Percentiles rank a stretch among this genome's conserved stretches.
These are phyloP conservation scores for Dactylellina cionopaga DNA, from an alignment of 2,329 filamentous ascomycete species.

Conservation along the genomic window DNA sequence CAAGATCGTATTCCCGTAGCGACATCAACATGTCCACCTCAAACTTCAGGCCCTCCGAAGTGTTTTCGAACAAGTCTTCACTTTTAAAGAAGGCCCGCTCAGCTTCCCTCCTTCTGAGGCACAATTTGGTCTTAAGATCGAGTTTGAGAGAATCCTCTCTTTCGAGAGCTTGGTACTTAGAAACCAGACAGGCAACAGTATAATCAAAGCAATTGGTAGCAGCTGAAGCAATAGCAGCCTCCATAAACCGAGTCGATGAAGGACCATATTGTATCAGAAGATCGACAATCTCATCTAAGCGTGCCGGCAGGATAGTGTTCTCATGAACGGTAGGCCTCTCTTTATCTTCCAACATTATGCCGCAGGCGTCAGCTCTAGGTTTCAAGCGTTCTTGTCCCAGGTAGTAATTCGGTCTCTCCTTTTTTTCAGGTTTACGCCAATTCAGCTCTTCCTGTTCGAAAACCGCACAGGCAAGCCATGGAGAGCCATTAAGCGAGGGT, in stretches of 20 bases:
- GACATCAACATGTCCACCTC: constrained; percentile 11
- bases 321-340: background rate
- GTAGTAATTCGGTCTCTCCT: too few relatives aligned
- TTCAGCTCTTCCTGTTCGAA: constrained; percentile 12
- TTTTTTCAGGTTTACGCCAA: too few relatives aligned
- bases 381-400: too few relatives aligned
- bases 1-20: constrained; percentile 10
- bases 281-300: constrained; percentile 4
- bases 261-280: constrained; percentile 10
- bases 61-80: background rate
- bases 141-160: background rate
- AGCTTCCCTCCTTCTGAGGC: constrained; percentile 6
- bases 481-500: constrained; percentile 63
- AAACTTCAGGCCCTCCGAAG: constrained; percentile 5
- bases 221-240: constrained; percentile 1
- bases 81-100: constrained; percentile 1
- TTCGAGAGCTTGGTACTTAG: background rate
- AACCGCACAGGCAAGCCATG: constrained; percentile 63
- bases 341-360: constrained; percentile 3
- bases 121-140: background rate
- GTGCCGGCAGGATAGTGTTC: background rate
- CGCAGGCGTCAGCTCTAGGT: background rate
- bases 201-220: constrained; percentile 18
- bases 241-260: constrained; percentile 6
- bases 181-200: constrained; percentile 5